Evolutionary conservation across 2,329 filamentous ascomycete genomes (phyloP), one percentile per base, ranked within the genome.

Genomic region (Phoma sp.): DNA sequence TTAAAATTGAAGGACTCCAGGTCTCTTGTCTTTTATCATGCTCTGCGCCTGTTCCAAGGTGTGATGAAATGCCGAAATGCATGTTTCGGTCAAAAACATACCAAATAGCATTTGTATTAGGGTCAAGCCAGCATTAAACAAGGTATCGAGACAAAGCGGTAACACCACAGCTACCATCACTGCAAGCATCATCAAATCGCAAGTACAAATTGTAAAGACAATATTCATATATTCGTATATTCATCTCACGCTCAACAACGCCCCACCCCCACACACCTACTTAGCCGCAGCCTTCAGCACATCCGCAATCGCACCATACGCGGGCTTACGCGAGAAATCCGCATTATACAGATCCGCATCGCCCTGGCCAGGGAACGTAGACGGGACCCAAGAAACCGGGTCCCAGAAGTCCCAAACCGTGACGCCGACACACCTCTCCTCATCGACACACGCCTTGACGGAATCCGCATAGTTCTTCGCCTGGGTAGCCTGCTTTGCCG

Each of bases 381-480:
- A 47, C 4, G 68, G 68, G 18, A 78, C 71, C 76, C 76, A 78
- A 29, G 58, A 65, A 9, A 76, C 73, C 6, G 70, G 71, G 47
- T 78, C 75, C 55, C 70, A 74, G 52, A 75, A 77, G 43, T 77
- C 76, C 76, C 76, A 78, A 5, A 73, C 72, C 0, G 74, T 76
- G 4, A 78, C 65, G 6, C 75, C 75, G 9, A 77, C 70, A 57
- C 76, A 78, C 39, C 62, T 57, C 32, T 68, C 44, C 30, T 67
- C 66, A 44, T 73, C 68, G 5, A 73, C 64, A 59, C 76, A 78
- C 13, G 75, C 73, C 18, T 63, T 61, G 4, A 74, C 70, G 4
- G 66, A 61, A 32, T 66, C 64, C 6, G 67, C 76, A 56, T 83
- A 86, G 44, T 81, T 79, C 14, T 65, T 62, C 0, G 77, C 78